A percentile compares a stretch with the other conserved stretches of the same genome.
Conservation (phyloP, 2,329 filamentous ascomycete genomes). For the Chalaropsis thielavioides region DNA sequence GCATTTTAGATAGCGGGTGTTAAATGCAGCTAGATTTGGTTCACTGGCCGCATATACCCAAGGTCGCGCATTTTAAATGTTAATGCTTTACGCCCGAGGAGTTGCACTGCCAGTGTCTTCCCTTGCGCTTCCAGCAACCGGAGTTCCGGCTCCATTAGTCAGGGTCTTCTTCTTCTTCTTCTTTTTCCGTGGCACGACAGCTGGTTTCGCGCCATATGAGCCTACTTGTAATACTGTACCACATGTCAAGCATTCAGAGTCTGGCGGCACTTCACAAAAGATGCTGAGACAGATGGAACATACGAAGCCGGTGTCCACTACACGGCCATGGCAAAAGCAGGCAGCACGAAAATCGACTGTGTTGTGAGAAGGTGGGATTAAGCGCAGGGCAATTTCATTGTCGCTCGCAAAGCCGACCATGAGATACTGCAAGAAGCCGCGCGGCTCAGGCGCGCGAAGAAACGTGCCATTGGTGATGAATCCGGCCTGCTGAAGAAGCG, state of each 20-base stretch:
- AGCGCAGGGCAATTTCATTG: constrained; percentile 38
- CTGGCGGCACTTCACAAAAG: constrained; percentile 54
- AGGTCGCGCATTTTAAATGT: background rate
- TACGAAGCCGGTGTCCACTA: constrained; percentile 86
- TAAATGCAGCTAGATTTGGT: background rate
- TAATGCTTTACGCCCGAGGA: constrained; percentile 30
- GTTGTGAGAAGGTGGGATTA: constrained; percentile 68
- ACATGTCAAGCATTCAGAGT: constrained; percentile 66
- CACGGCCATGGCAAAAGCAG: constrained; percentile 86
- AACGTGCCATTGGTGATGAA: constrained; percentile 48
- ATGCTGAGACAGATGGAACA: constrained; percentile 95
- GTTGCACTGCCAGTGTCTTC: constrained; percentile 48
- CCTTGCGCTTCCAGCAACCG: constrained; percentile 28
- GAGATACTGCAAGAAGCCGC: constrained; percentile 74
- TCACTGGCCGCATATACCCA: background rate
- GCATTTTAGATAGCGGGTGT: no score
- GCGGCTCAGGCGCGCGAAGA: constrained; percentile 39
- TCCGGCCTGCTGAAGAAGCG: constrained; percentile 82
- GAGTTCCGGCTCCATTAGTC: constrained; percentile 24
- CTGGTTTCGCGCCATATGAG: constrained; percentile 59
- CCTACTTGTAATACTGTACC: constrained; percentile 65
- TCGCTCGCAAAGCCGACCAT: constrained; percentile 84
- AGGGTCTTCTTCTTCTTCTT: constrained; percentile 59
- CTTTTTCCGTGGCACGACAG: constrained; percentile 56
- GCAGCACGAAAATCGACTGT: constrained; percentile 94